Evolutionary conservation across 805 yeast genomes (phyloP).

Genomic region (Pachysolen tannophilus): DNA sequence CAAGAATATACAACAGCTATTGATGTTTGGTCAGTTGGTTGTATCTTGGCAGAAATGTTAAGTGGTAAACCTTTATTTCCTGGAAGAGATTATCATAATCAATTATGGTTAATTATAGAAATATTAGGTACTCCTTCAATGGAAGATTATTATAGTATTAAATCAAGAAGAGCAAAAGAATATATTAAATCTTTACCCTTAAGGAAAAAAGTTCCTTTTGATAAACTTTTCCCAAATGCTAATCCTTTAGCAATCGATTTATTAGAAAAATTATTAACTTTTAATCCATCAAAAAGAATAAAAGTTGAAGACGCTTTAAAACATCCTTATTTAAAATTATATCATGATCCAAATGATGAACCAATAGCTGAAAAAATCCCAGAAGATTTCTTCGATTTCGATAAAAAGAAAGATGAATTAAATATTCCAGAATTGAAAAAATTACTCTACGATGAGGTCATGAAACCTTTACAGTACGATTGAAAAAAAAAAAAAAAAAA

Average conservation of each 20-base stretch:
- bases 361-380: slow-evolving; percentile 48
- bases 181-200: slow-evolving; percentile 77
- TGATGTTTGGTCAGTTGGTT: slow-evolving; percentile 96
- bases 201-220: slow-evolving; percentile 52
- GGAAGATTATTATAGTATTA: slow-evolving; percentile 69
- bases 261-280: slow-evolving; percentile 61
- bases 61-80: slow-evolving; percentile 86
- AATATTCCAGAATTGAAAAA: slow-evolving; percentile 41
- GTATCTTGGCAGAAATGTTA: slow-evolving; percentile 87
- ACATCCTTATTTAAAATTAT: slow-evolving; percentile 81
- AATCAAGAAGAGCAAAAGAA: slow-evolving; percentile 79
- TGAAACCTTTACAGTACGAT: slow-evolving; percentile 29
- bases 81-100: slow-evolving; percentile 91
- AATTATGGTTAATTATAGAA: slow-evolving; percentile 75
- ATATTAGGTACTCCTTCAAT: slow-evolving; percentile 81
- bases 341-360: slow-evolving; percentile 91
- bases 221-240: slow-evolving; percentile 38
- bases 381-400: slow-evolving; percentile 49
- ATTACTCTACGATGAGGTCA: slow-evolving; percentile 44
- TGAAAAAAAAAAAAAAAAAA: no score
- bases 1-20: slow-evolving; percentile 92
- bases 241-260: slow-evolving; percentile 66
- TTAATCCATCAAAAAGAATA: slow-evolving; percentile 77
- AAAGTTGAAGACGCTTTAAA: slow-evolving; percentile 76
- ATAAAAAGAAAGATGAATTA: slow-evolving; percentile 42